Percentiles rank a stretch among this genome's conserved stretches.
These are phyloP conservation scores for Candida succiphila DNA, from an alignment of 805 yeast genomes.

Conservation along the genomic window DNA sequence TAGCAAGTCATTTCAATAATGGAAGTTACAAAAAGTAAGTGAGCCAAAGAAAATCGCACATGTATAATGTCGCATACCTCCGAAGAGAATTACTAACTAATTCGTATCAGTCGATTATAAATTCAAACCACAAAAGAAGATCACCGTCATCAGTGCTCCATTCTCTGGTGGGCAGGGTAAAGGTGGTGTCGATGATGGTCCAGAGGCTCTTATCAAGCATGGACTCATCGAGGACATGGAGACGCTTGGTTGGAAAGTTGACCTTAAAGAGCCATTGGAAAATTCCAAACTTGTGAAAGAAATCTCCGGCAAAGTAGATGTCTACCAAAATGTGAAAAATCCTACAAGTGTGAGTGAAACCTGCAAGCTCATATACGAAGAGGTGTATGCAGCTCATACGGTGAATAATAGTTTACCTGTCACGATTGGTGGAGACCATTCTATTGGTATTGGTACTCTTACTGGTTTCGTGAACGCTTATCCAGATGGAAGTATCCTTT, in stretches of 20 bases:
- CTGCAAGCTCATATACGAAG: slow-evolving; percentile 49
- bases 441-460: slow-evolving; percentile 90
- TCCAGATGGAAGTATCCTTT: slow-evolving; percentile 83
- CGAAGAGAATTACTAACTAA: too few species aligned
- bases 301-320: slow-evolving; percentile 37
- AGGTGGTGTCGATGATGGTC: slow-evolving; percentile 90
- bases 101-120: slow-evolving; percentile 38
- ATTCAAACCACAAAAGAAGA: slow-evolving; percentile 41
- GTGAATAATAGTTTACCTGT: slow-evolving; percentile 55
- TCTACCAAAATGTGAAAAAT: slow-evolving; percentile 51
- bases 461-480: slow-evolving; percentile 68
- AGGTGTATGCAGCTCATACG: slow-evolving; percentile 42
- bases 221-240: slow-evolving; percentile 60
- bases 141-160: slow-evolving; percentile 79
- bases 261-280: slow-evolving; percentile 43
- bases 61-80: too few species aligned
- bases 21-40: too few species aligned
- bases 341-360: slow-evolving; percentile 72
- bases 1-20: too few species aligned
- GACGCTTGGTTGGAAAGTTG: slow-evolving; percentile 63
- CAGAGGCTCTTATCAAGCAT: slow-evolving; percentile 63
- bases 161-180: slow-evolving; percentile 95
- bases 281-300: slow-evolving; percentile 32
- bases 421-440: slow-evolving; percentile 94
- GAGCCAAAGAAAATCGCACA: too few species aligned